Evolutionary conservation across 2,329 filamentous ascomycete species (phyloP).

Genomic region (Aulographum hederae): DNA sequence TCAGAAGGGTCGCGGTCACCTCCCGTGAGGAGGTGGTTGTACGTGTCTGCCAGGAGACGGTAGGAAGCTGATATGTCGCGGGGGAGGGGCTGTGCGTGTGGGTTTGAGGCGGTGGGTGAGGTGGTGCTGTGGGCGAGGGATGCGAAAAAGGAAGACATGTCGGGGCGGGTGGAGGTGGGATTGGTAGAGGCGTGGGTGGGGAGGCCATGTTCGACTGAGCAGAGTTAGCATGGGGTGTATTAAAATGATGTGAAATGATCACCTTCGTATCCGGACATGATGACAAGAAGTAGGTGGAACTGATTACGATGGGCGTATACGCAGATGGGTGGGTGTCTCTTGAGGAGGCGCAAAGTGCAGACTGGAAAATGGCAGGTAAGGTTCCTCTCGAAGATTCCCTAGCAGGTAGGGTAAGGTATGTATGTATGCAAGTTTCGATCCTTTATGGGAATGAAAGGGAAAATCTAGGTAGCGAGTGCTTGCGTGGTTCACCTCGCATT

Average conservation of each 20-base stretch:
- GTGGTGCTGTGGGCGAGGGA: constrained; percentile 29
- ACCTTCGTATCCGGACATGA: constrained; percentile 30
- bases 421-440: no score
- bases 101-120: no score
- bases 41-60: constrained; percentile 40
- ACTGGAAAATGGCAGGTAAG: no score
- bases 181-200: constrained; percentile 14
- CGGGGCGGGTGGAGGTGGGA: constrained; percentile 30
- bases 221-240: constrained; percentile 5
- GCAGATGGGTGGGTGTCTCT: no score
- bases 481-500: no score
- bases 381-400: no score
- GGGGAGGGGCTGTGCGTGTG: constrained; percentile 40
- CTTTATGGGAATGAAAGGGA: no score
- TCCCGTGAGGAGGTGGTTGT: constrained; percentile 33
- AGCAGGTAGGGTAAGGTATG: no score
- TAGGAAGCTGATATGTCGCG: constrained; percentile 41
- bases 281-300: no score
- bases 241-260: constrained; percentile 6
- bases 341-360: no score
- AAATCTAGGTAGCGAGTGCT: no score
- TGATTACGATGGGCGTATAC: no score
- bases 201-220: constrained; percentile 30
- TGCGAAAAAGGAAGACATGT: constrained; percentile 47
- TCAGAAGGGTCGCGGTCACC: constrained; percentile 11